Base-by-base conservation (phyloP, 2,329 filamentous ascomycete species). In the Microsporum canis region DNA sequence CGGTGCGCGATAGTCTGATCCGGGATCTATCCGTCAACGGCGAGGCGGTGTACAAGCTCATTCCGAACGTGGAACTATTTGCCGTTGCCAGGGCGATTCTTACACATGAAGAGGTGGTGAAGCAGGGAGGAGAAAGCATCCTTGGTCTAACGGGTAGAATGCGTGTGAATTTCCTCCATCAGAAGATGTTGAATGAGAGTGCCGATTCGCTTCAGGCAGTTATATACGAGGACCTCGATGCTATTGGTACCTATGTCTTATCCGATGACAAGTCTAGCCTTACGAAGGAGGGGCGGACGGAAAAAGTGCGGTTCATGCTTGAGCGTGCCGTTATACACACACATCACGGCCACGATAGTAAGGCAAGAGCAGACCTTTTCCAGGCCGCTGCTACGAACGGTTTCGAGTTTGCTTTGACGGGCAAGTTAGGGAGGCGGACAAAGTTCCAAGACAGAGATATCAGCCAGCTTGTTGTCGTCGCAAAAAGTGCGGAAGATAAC, bases 381-480 rank as follows among this genome's bases (percentile, higher is more conserved):
- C 76, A 82, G 61, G 91, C 91, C 0, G 82, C 85, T 0, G 75
- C 77, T 51, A 75, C 83, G 39, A 86, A 85, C n/a, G 82, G 83
- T 0, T 89, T 99, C 62, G 79, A 84, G 17, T 97, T 95, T 73
- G 87, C 86, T 0, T 73, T 99, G 60, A 95, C 90, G 0, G 94
- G 94, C 41, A 84, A 89, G 27, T 75, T 99, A 66, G 94, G 94
- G 14, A 97, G 80, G 71, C 71, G 75, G 61, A 77, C 73, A 2
- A 75, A 76, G 61, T 78, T 75, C 62, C 77, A 76, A 66, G 68
- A 75, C 10, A 68, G 72, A 2, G 71, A 76, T 64, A 78, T 85
- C 63, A 96, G 90, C 68, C 94, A 99, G 72, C 80, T 99, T 33
- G 88, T 99, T 1, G 89, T 99, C 1, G 77, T 97, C 34, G 94